These are phyloP conservation scores for Scenedesmus sp. DNA, from an alignment of 163 green algal genomes.

Conservation along the genomic window DNA sequence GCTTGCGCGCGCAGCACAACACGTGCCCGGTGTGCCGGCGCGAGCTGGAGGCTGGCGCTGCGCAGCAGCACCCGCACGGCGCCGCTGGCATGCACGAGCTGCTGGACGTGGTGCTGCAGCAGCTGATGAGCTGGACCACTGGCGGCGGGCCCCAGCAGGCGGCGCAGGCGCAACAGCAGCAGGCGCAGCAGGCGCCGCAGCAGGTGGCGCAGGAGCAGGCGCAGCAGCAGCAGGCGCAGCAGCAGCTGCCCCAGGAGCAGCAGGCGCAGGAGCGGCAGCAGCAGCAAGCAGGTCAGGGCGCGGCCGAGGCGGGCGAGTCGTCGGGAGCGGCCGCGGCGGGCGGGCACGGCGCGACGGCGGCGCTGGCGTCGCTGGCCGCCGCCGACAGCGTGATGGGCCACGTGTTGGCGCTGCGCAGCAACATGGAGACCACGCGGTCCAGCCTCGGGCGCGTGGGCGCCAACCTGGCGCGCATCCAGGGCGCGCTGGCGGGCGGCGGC, in stretches of 20 bases:
- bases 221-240: background rate
- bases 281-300: background rate
- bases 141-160: background rate
- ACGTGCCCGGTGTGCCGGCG: slow-evolving; percentile 75
- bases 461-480: slow-evolving; percentile 6
- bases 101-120: slow-evolving; percentile 23
- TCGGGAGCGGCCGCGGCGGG: no score
- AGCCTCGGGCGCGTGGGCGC: slow-evolving; percentile 1
- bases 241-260: background rate
- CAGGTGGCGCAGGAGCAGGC: background rate
- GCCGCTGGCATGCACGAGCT: slow-evolving; percentile 7
- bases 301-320: background rate
- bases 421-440: slow-evolving; percentile 4
- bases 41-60: slow-evolving; percentile 44
- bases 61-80: background rate
- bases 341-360: background rate
- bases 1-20: slow-evolving; percentile 61
- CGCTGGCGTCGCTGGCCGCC: slow-evolving; percentile 5
- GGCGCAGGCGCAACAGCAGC: slow-evolving; percentile 12
- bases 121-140: slow-evolving; percentile 18
- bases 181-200: no score
- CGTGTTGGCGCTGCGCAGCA: slow-evolving; percentile 7
- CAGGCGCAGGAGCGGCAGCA: slow-evolving; percentile 7
- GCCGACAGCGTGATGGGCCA: slow-evolving; percentile 14
- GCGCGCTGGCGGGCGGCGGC: background rate